Conservation (phyloP, 2,329 filamentous ascomycete species). For the Tolypocladium ovalisporum region DNA sequence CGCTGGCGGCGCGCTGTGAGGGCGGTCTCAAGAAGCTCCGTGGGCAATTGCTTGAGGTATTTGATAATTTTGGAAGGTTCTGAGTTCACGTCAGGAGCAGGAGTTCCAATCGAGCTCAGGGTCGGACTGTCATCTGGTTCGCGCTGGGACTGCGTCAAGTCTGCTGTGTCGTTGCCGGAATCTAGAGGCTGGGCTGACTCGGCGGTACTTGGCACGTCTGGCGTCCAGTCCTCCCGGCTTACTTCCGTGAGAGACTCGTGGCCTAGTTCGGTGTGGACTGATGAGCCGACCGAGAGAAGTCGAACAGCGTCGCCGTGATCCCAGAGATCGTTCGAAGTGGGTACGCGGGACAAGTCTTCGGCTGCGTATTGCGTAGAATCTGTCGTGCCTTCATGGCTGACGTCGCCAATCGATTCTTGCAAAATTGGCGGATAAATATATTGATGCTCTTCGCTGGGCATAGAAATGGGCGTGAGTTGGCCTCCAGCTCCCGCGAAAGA, state of each 20-base stretch:
- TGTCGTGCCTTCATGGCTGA: background rate
- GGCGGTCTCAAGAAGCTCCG: constrained; percentile 19
- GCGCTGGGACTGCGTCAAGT: background rate
- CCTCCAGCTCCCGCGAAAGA: background rate
- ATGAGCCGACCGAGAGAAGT: background rate
- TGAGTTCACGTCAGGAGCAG: background rate
- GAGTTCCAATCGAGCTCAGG: background rate
- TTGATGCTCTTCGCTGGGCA: background rate
- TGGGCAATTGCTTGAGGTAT: constrained; percentile 17
- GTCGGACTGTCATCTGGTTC: background rate
- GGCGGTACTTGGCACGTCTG: background rate
- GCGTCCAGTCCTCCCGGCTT: background rate
- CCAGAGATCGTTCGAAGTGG: background rate
- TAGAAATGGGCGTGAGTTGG: background rate
- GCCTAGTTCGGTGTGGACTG: no score
- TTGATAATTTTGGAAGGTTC: constrained; percentile 7
- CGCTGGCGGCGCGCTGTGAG: constrained; percentile 11
- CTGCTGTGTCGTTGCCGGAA: background rate
- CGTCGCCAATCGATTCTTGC: background rate
- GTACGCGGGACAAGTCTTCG: background rate
- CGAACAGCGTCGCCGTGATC: background rate
- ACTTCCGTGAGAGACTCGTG: background rate
- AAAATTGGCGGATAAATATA: background rate
- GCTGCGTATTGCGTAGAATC: background rate
- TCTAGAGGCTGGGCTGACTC: background rate